Evolutionary conservation across 2,329 filamentous ascomycete genomes (phyloP).

Genomic region (Diaporthe sp.): DNA sequence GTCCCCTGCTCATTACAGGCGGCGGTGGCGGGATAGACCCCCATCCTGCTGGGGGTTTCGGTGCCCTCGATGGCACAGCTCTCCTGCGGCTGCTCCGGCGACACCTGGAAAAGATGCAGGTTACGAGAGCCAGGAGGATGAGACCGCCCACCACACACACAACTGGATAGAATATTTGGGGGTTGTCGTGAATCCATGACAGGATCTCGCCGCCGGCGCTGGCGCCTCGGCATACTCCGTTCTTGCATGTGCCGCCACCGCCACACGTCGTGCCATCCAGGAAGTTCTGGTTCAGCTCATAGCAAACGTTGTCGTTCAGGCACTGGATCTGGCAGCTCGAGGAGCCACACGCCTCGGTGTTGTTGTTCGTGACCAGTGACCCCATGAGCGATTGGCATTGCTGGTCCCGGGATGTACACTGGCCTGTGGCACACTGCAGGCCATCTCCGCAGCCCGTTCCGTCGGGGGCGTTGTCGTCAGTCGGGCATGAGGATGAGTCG

Average conservation of each 20-base stretch:
- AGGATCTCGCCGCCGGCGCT: conserved; percentile 78
- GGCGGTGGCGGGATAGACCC: conserved; percentile 35
- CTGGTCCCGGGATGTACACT: conserved; percentile 91
- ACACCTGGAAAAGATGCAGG: conserved; percentile 66
- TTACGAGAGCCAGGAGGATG: conserved; percentile 76
- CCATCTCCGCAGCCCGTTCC: conserved; percentile 81
- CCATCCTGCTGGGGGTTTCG: conserved; percentile 15
- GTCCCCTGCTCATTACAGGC: conserved; percentile 32
- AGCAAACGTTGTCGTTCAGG: conserved; percentile 77
- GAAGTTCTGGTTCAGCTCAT: conserved; percentile 89
- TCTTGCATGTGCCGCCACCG: conserved; percentile 83
- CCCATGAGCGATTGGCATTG: conserved; percentile 92
- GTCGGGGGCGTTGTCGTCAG: conserved; percentile 77
- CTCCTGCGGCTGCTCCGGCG: conserved; percentile 24
- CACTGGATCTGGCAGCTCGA: conserved; percentile 84
- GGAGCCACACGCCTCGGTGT: conserved; percentile 83
- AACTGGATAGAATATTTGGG: conserved; percentile 86
- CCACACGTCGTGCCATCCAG: conserved; percentile 90
- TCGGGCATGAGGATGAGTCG: conserved; percentile 78
- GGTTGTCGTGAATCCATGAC: conserved; percentile 83
- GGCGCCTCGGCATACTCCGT: conserved; percentile 82
- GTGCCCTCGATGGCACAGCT: neutral
- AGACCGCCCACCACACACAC: conserved; percentile 79
- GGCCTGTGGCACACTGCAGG: conserved; percentile 88
- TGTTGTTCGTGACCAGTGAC: conserved; percentile 77